A percentile compares a stretch with the other conserved stretches of the same genome.
Evolutionary conservation across 768 basidiomycete species (phyloP).

Genomic region (Tulasnella sp.): DNA sequence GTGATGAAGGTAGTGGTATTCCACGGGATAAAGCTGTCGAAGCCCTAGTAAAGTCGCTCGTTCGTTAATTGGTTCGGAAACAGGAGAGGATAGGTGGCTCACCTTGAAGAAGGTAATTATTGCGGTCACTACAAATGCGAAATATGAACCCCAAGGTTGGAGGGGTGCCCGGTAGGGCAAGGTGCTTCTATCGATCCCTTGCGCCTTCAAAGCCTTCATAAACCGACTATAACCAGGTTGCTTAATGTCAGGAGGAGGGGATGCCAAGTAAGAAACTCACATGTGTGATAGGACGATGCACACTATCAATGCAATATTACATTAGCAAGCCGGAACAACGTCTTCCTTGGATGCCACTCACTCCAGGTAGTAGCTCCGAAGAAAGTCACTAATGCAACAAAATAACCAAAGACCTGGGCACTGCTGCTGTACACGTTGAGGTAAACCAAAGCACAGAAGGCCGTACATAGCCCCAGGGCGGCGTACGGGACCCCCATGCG

Average conservation of each 20-base stretch:
- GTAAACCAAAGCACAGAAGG: conserved; percentile 46
- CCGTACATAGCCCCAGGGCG: conserved; percentile 40
- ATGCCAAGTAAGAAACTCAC: conserved; percentile 29
- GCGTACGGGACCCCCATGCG: conserved; percentile 25
- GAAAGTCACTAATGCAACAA: conserved; percentile 33
- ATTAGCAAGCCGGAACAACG: background rate
- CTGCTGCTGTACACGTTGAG: conserved; percentile 41
- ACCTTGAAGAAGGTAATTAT: conserved; percentile 19
- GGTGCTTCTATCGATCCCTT: conserved; percentile 33
- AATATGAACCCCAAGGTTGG: conserved; percentile 22
- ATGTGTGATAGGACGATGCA: conserved; percentile 49
- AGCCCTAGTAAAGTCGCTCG: conserved; percentile 19
- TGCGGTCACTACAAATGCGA: conserved; percentile 24
- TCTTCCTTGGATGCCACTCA: background rate
- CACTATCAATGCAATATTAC: conserved; percentile 14
- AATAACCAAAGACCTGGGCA: conserved; percentile 34
- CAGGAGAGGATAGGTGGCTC: background rate
- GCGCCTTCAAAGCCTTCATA: conserved; percentile 36
- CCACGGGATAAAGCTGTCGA: conserved; percentile 36
- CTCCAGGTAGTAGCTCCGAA: conserved; percentile 32
- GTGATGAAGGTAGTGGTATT: conserved; percentile 48
- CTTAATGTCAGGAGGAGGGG: background rate
- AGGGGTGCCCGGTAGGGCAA: conserved; percentile 32
- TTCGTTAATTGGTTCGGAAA: no score
- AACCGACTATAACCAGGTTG: conserved; percentile 36